Conservation (phyloP, 345 rosid genomes). For the Brassica nigra region DNA sequence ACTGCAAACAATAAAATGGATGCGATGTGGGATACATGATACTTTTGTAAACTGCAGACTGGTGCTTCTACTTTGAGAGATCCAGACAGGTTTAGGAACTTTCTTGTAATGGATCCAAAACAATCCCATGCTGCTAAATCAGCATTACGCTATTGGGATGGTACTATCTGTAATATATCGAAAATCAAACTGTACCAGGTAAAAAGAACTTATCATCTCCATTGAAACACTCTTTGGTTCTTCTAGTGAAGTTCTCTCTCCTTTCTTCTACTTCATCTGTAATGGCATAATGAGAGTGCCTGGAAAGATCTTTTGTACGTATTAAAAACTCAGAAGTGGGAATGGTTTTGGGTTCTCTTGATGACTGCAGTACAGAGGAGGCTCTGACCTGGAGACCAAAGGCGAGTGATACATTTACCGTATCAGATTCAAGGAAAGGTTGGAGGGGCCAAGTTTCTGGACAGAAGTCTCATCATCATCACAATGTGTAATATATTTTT, state of each 20-base stretch:
- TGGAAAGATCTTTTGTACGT: background rate
- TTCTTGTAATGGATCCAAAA: constrained; percentile 69
- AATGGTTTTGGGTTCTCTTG: background rate
- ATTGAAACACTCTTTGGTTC: background rate
- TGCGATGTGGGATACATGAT: too few relatives aligned
- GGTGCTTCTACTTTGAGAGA: constrained; percentile 60
- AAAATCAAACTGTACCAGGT: constrained; percentile 92
- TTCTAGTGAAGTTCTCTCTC: background rate
- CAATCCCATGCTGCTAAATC: constrained; percentile 54
- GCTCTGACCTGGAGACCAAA: constrained; percentile 88
- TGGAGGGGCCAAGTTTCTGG: constrained; percentile 77
- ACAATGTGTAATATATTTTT: constrained; percentile 52
- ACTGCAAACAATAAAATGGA: constrained; percentile 43
- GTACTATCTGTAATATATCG: constrained; percentile 50
- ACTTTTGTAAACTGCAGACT: constrained; percentile 46
- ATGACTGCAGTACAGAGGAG: constrained; percentile 80
- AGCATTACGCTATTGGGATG: constrained; percentile 79
- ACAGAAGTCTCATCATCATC: constrained; percentile 60
- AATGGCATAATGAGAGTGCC: background rate
- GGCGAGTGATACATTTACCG: constrained; percentile 72
- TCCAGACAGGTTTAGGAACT: constrained; percentile 52
- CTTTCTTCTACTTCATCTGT: too few relatives aligned
- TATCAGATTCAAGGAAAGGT: constrained; percentile 78
- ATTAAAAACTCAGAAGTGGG: too few relatives aligned
- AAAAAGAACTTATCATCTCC: constrained; percentile 19